Evolutionary conservation across 2,329 filamentous ascomycete species (phyloP).

Genomic region (Thelonectria discophora): DNA sequence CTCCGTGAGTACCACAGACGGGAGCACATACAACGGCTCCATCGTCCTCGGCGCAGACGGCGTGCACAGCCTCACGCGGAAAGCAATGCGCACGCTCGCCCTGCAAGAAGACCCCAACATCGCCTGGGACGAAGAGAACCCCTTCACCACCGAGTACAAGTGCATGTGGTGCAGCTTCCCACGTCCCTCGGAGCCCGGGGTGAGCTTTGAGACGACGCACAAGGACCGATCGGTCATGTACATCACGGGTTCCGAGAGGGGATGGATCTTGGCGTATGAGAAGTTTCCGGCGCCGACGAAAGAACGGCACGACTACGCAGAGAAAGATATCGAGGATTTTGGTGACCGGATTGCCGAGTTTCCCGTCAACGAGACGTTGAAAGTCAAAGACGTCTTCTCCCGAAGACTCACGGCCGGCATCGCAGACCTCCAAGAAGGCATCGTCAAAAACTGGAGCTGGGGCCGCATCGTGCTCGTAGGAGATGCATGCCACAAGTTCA

Average conservation of each 20-base stretch:
- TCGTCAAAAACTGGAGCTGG: conserved; percentile 42
- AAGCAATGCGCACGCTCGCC: conserved; percentile 24
- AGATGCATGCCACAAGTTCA: conserved; percentile 49
- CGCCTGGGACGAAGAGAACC: conserved; percentile 5
- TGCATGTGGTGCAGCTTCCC: conserved; percentile 43
- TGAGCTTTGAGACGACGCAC: conserved; percentile 42
- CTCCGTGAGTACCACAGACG: conserved; percentile 30
- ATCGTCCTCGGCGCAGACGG: conserved; percentile 37
- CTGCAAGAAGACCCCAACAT: not conserved
- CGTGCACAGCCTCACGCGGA: conserved; percentile 27
- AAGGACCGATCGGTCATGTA: conserved; percentile 41
- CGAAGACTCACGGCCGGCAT: conserved; percentile 29
- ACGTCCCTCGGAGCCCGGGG: conserved; percentile 27
- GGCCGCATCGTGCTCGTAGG: conserved; percentile 45
- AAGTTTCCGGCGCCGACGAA: conserved; percentile 31
- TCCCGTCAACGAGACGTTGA: conserved; percentile 17
- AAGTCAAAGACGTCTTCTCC: conserved; percentile 15
- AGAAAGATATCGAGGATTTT: conserved; percentile 12
- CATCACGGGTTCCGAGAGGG: conserved; percentile 41
- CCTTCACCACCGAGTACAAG: conserved; percentile 13
- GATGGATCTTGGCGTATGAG: conserved; percentile 48
- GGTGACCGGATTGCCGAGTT: conserved; percentile 6
- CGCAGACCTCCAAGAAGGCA: conserved; percentile 46
- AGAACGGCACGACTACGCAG: not conserved
- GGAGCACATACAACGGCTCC: conserved; percentile 30